phyloP scores from a whole-genome alignment of 192 early-diverging fungal genomes.

The Phycomyces blakesleeanus region DNA sequence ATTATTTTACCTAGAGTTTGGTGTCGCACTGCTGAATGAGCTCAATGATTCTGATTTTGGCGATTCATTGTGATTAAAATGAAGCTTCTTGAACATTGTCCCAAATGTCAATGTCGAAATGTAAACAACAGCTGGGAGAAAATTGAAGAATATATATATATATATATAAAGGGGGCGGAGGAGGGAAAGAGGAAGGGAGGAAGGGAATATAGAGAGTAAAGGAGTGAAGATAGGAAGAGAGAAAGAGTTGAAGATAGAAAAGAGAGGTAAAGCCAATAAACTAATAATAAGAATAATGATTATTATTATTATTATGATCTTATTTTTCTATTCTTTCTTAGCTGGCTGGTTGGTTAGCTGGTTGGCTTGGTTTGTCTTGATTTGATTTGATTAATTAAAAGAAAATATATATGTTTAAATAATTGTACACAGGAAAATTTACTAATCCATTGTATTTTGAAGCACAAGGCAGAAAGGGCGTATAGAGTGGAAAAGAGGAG shows the following conservation, averaged over 20 bases:
- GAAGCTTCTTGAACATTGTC: not conserved
- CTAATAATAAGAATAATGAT: not conserved
- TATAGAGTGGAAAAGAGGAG: no score
- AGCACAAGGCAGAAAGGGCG: no score
- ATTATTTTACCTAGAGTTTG: conserved; percentile 25
- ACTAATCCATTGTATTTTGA: no score
- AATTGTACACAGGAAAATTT: no score
- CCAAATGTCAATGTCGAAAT: not conserved
- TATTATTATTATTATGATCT: no score
- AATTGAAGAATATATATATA: not conserved
- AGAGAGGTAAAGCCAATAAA: not conserved
- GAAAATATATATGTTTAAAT: no score
- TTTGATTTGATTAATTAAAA: no score
- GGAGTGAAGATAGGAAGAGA: not conserved
- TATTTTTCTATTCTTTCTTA: no score
- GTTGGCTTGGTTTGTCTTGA: no score
- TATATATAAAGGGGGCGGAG: not conserved
- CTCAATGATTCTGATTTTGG: not conserved
- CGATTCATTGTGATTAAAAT: not conserved
- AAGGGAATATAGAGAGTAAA: not conserved
- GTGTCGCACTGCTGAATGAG: conserved; percentile 15
- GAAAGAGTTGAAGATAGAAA: no score
- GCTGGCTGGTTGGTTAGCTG: no score
- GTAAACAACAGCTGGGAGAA: not conserved
- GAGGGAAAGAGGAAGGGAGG: not conserved